Evolutionary conservation across 2,329 filamentous ascomycete genomes (phyloP).

Genomic region (Hirsutella minnesotensis): DNA sequence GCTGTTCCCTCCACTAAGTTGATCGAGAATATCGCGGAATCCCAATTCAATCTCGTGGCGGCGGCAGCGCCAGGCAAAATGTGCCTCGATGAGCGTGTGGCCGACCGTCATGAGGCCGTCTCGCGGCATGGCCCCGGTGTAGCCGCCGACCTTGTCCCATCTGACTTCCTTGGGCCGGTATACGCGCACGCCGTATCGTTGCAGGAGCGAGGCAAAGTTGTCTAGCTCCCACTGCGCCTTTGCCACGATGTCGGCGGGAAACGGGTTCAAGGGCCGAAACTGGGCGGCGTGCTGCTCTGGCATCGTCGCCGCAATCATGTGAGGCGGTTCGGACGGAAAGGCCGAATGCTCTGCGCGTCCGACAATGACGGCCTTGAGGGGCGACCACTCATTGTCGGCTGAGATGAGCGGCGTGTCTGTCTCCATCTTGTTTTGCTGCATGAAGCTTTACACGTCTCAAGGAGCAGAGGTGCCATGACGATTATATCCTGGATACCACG

Average conservation of each 20-base stretch:
- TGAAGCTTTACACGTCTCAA: too few species aligned
- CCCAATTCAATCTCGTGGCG: background rate
- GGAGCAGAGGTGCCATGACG: too few species aligned
- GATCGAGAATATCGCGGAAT: background rate
- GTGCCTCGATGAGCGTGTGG: background rate
- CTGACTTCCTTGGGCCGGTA: conserved; percentile 2
- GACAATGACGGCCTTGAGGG: conserved; percentile 3
- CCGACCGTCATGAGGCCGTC: background rate
- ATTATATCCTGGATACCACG: too few species aligned
- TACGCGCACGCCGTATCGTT: background rate
- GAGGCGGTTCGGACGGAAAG: conserved; percentile 1
- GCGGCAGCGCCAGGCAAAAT: conserved; percentile 1
- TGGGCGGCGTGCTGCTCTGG: background rate
- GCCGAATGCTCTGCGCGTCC: conserved; percentile 3
- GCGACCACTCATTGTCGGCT: conserved; percentile 3
- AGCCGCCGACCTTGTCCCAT: conserved; percentile 1
- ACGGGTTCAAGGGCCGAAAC: background rate
- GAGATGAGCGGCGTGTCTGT: background rate
- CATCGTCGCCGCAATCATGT: conserved; percentile 3
- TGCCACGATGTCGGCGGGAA: background rate
- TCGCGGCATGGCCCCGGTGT: conserved; percentile 2
- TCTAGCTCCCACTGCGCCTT: conserved; percentile 3
- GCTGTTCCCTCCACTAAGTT: background rate
- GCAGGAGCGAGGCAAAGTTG: background rate
- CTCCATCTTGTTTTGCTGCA: too few species aligned